A percentile compares a stretch with the other conserved stretches of the same genome.
These are phyloP conservation scores for Yamadazyma paraphyllophila DNA, from an alignment of 805 yeast species.

Conservation along the genomic window DNA sequence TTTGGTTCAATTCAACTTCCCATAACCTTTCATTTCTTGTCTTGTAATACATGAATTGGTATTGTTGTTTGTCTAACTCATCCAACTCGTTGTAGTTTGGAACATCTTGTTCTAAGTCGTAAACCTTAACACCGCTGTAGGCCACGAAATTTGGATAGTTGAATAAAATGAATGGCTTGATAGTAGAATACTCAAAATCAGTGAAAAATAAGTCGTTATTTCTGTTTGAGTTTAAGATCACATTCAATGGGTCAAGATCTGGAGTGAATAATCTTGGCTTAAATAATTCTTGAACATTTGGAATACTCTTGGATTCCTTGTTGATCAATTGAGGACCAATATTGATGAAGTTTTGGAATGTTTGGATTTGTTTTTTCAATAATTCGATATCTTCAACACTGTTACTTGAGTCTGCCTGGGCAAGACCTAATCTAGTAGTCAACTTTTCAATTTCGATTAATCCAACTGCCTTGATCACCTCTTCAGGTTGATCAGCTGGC, in stretches of 20 bases:
- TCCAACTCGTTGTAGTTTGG: constrained; percentile 65
- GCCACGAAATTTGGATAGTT: constrained; percentile 80
- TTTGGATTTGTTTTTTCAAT: constrained; percentile 50
- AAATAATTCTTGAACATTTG: constrained; percentile 59
- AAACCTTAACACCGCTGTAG: constrained; percentile 86
- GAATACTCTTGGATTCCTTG: constrained; percentile 51
- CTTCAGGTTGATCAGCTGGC: constrained; percentile 54
- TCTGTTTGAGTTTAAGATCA: constrained; percentile 46
- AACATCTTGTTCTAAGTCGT: constrained; percentile 69
- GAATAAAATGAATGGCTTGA: constrained; percentile 79
- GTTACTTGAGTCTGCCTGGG: constrained; percentile 52
- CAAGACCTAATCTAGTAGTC: constrained; percentile 50
- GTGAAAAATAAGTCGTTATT: constrained; percentile 49
- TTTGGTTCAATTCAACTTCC: constrained; percentile 72
- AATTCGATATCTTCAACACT: constrained; percentile 41
- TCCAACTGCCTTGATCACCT: constrained; percentile 64
- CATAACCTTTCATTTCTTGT: constrained; percentile 90
- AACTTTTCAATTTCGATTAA: constrained; percentile 63
- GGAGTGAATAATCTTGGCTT: constrained; percentile 75
- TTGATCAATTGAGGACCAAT: constrained; percentile 62
- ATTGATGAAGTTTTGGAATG: constrained; percentile 58
- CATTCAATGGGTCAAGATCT: constrained; percentile 90
- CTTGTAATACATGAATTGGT: constrained; percentile 80
- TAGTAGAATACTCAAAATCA: constrained; percentile 79
- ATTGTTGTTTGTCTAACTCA: constrained; percentile 74